These are phyloP conservation scores for Dioscorea alata DNA, from an alignment of 106 monocot genomes.

Conservation along the genomic window DNA sequence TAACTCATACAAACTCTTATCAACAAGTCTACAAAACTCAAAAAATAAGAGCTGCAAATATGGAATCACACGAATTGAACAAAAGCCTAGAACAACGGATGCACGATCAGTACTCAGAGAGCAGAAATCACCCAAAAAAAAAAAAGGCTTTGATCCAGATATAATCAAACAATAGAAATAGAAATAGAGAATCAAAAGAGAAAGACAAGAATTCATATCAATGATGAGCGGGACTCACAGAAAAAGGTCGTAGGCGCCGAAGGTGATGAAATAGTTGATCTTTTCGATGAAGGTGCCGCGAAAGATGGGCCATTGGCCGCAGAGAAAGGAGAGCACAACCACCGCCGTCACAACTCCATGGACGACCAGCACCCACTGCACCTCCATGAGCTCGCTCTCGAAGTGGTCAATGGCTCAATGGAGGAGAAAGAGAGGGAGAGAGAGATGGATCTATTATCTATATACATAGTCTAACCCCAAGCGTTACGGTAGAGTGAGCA, in stretches of 20 bases:
- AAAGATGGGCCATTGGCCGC: conserved; percentile 97
- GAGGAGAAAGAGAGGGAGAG: neutral
- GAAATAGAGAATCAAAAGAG: too few relatives aligned
- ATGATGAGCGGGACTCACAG: conserved; percentile 27
- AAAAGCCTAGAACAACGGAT: too few relatives aligned
- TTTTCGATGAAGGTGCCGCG: conserved; percentile 71
- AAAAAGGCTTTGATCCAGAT: conserved; percentile 1
- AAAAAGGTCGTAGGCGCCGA: conserved; percentile 83
- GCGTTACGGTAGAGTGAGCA: too few relatives aligned
- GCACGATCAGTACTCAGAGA: too few relatives aligned
- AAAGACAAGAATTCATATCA: too few relatives aligned
- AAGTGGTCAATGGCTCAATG: neutral
- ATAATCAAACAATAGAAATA: neutral
- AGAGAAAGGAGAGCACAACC: conserved; percentile 74
- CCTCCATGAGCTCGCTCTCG: conserved; percentile 23
- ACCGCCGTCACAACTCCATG: conserved; percentile 62
- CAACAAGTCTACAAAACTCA: too few relatives aligned
- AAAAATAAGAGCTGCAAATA: too few relatives aligned
- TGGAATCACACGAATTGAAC: too few relatives aligned
- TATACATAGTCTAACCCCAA: too few relatives aligned
- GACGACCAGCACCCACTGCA: conserved; percentile 72
- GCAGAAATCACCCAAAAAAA: neutral
- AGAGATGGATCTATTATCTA: too few relatives aligned
- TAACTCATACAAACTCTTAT: too few relatives aligned
- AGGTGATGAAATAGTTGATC: conserved; percentile 83